Evolutionary conservation across 2,329 filamentous ascomycete species (phyloP).

Genomic region (Verticillium dahliae): DNA sequence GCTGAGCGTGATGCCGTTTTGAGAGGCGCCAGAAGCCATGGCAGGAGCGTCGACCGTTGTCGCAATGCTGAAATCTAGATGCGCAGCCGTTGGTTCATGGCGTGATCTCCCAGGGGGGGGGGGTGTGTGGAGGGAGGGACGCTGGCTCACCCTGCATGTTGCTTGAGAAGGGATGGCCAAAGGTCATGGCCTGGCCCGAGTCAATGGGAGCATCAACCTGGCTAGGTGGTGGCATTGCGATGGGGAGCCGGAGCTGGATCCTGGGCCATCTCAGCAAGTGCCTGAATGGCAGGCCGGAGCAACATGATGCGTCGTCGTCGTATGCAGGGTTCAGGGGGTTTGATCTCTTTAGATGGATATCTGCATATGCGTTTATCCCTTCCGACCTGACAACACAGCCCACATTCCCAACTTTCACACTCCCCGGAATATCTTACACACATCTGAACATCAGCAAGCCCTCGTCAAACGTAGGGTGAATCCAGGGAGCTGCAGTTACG

Average conservation of each 20-base stretch:
- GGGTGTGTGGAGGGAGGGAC: neutral
- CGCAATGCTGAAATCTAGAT: neutral
- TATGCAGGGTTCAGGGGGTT: neutral
- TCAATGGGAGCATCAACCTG: neutral
- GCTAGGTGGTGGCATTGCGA: neutral
- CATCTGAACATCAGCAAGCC: neutral
- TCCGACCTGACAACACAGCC: too few species aligned
- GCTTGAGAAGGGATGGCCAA: neutral
- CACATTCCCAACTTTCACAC: neutral
- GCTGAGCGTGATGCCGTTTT: constrained; percentile 7
- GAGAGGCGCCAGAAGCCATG: neutral
- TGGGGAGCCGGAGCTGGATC: neutral
- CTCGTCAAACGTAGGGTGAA: neutral
- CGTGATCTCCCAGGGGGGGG: neutral
- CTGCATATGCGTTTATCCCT: neutral
- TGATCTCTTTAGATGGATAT: neutral
- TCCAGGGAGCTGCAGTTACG: neutral
- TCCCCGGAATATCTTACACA: neutral
- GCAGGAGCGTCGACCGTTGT: neutral
- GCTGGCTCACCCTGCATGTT: neutral
- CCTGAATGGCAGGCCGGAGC: neutral
- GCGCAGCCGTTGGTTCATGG: neutral
- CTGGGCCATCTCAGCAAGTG: neutral
- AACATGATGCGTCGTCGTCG: neutral
- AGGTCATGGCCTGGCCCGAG: neutral